phyloP scores from a whole-genome alignment of 2,329 filamentous ascomycete genomes.

The Didymella glomerata region DNA sequence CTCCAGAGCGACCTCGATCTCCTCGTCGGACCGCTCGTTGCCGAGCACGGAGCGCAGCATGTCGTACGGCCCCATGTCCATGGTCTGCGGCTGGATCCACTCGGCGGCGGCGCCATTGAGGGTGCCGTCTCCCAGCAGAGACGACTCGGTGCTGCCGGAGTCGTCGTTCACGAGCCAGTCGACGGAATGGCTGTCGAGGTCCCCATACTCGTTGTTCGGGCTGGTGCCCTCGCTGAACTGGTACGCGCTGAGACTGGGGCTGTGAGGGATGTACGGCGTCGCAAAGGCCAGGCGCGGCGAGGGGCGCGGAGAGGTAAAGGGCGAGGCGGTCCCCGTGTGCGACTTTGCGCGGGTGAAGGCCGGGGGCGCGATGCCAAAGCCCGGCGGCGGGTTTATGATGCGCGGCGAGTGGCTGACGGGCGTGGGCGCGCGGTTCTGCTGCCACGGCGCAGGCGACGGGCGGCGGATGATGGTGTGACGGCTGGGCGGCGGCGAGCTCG shows the following conservation, averaged over 20 bases:
- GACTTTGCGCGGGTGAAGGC: slow-evolving; percentile 80
- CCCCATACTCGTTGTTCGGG: slow-evolving; percentile 84
- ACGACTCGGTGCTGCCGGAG: slow-evolving; percentile 81
- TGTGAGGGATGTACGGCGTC: slow-evolving; percentile 90
- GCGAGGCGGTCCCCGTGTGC: slow-evolving; percentile 72
- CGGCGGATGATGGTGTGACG: slow-evolving; percentile 90
- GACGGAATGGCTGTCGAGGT: slow-evolving; percentile 91
- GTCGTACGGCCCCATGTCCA: slow-evolving; percentile 97
- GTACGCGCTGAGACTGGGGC: slow-evolving; percentile 92
- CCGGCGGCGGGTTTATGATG: slow-evolving; percentile 80
- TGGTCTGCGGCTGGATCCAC: slow-evolving; percentile 72
- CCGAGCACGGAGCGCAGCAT: slow-evolving; percentile 95
- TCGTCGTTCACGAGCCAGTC: slow-evolving; percentile 96
- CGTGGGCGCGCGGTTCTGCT: slow-evolving; percentile 75
- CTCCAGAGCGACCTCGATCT: slow-evolving; percentile 90
- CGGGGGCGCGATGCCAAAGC: slow-evolving; percentile 75
- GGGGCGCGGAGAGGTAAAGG: slow-evolving; percentile 91
- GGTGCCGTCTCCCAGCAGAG: slow-evolving; percentile 71
- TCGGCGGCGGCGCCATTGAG: slow-evolving; percentile 84
- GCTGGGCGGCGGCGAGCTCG: slow-evolving; percentile 81
- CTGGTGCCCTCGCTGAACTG: slow-evolving; percentile 82
- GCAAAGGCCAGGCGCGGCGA: slow-evolving; percentile 91
- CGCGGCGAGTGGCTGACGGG: slow-evolving; percentile 84
- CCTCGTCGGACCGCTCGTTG: slow-evolving; percentile 87
- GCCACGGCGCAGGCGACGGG: slow-evolving; percentile 93